Percentiles rank a stretch among this genome's conserved stretches.
Evolutionary conservation across 2,329 filamentous ascomycete species (phyloP).

Genomic region (Xylariaceae sp.): DNA sequence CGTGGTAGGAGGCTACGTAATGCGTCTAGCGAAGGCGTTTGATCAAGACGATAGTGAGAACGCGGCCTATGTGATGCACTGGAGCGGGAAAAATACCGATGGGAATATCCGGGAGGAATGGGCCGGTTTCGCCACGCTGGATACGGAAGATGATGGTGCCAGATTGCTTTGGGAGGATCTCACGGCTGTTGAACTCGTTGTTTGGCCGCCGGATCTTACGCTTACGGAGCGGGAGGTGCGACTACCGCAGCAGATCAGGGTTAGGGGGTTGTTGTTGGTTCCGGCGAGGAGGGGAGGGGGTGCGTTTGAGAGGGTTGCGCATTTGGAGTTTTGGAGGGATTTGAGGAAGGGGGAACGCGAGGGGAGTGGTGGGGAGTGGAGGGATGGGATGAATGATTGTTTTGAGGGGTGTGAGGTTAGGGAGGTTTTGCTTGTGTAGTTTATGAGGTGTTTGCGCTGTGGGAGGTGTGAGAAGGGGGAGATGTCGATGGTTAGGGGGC

Average conservation of each 20-base stretch:
- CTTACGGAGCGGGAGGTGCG: too few relatives aligned
- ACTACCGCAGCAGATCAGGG: not conserved
- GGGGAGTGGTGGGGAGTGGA: not conserved
- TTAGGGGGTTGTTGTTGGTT: not conserved
- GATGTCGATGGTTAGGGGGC: too few relatives aligned
- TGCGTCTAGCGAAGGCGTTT: not conserved
- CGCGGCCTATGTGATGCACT: not conserved
- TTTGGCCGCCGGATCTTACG: not conserved
- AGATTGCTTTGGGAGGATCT: not conserved
- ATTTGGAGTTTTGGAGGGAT: not conserved
- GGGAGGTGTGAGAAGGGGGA: too few relatives aligned
- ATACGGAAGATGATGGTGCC: not conserved
- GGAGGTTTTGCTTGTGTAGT: not conserved
- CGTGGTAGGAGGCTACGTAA: too few relatives aligned
- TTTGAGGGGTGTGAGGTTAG: not conserved
- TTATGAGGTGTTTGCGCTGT: too few relatives aligned
- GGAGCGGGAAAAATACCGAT: not conserved
- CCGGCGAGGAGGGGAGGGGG: not conserved
- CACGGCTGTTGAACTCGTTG: not conserved
- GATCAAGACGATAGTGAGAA: not conserved
- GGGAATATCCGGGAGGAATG: not conserved
- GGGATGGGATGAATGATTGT: not conserved
- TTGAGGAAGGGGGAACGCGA: not conserved
- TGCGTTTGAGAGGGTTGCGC: not conserved
- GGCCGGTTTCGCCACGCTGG: not conserved